phyloP scores from a whole-genome alignment of 306 rosid genomes.

The Adenanthera pavonina region DNA sequence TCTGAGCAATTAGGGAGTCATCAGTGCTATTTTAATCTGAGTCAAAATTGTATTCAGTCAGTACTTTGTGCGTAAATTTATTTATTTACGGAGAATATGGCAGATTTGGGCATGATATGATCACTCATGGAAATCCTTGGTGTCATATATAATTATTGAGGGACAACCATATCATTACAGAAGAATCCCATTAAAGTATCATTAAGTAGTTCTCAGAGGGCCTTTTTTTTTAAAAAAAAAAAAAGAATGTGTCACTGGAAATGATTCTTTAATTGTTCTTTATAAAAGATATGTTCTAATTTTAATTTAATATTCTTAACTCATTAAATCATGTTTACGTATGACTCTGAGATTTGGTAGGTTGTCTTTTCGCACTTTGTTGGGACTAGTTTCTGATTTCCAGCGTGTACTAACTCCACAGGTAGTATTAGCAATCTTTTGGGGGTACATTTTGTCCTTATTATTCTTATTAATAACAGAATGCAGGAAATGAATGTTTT shows the following conservation, averaged over 20 bases:
- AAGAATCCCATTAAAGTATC: constrained; percentile 29
- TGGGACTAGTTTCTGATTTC: constrained; percentile 31
- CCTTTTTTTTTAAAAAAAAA: not conserved
- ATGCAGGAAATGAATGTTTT: constrained; percentile 83
- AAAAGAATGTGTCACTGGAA: not conserved
- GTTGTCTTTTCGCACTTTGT: constrained; percentile 16
- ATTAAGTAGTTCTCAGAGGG: constrained; percentile 25
- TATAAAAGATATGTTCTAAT: constrained; percentile 20
- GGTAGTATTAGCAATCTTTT: constrained; percentile 30
- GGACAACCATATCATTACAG: not conserved
- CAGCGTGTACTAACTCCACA: constrained; percentile 31
- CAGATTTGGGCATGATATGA: no score
- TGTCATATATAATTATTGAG: constrained; percentile 34
- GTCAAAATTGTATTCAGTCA: no score
- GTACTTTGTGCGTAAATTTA: no score
- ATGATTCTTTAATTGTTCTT: constrained; percentile 16
- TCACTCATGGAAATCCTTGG: no score
- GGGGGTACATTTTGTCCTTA: constrained; percentile 13
- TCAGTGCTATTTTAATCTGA: no score
- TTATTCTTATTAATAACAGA: constrained; percentile 59
- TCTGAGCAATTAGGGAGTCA: no score
- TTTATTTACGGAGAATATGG: no score
- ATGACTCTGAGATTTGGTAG: not conserved
- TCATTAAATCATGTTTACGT: constrained; percentile 11
- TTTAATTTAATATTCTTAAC: constrained; percentile 12